Evolutionary conservation across 164 flowering plant species (phyloP), one percentile per base, ranked within the genome.

Genomic region (Macadamia tetraphylla): DNA sequence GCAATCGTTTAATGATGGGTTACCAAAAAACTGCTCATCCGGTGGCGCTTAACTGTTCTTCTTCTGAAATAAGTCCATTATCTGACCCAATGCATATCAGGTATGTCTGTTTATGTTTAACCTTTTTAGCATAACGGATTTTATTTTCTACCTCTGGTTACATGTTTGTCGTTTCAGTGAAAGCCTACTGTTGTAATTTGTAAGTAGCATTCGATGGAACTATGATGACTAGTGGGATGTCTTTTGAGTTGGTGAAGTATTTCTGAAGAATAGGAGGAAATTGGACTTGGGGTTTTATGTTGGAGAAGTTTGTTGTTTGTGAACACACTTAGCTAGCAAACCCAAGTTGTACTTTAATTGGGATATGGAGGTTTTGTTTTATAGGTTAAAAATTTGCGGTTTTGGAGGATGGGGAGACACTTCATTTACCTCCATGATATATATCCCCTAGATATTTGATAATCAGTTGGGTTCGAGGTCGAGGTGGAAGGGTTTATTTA

Each of bases 71-170:
- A 72, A 83, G 77, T 67, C 62, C 81, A 3, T 6, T 69, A 60
- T 64, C 79, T 6, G 83, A 81, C 65, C 29, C 84, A 58, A 59
- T 71, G 58, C 71, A 73, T 67, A 10, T 58, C 61, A 81, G 90
- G 90, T 86, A 73, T 57, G 61, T 31, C 12, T 31, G 5, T 30
- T 76, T 60, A 0, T 68, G 6, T 61, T 61, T 42, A 35, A 0
- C 23, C 46, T 7, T 46, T 43, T 62, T 23, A 31, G 61, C 18
- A 17, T 29, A n/a, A n/a, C 3, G 31, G 3, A 52, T 6, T 44
- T 43, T 17, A 52, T 18, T 12, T 61, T 68, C 9, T 67, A 52
- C 10, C 40, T 23, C 29, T 30, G 12, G 14, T 7, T 65, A n/a
- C 32, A 15, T 15, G 12, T 46, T 46, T 46, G 1, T 8, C 13